Evolutionary conservation across 768 basidiomycete genomes (phyloP).

Genomic region (Lanmaoa rubissima): DNA sequence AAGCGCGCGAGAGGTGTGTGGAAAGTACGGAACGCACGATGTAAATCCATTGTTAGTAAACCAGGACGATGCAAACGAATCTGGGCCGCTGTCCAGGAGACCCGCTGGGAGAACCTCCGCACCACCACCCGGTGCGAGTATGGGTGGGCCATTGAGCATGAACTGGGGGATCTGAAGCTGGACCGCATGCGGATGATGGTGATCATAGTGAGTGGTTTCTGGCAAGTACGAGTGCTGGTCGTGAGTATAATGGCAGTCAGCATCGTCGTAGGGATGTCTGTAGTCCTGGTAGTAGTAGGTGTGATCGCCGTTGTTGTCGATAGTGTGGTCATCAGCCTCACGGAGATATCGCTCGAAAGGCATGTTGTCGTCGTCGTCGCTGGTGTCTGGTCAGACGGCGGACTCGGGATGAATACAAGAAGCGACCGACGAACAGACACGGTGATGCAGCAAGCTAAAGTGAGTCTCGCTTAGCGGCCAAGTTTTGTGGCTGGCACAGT

Average conservation of each 20-base stretch:
- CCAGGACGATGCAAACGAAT: constrained; percentile 44
- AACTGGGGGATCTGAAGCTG: constrained; percentile 67
- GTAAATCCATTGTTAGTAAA: constrained; percentile 46
- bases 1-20: constrained; percentile 3
- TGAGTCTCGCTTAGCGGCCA: not conserved
- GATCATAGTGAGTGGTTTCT: constrained; percentile 3
- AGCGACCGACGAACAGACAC: not conserved
- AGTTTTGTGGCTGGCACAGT: not conserved
- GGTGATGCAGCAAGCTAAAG: not conserved
- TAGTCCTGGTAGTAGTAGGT: constrained; percentile 14
- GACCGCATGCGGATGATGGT: constrained; percentile 26
- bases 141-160: constrained; percentile 55
- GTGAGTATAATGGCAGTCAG: constrained; percentile 8
- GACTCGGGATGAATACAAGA: not conserved
- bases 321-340: constrained; percentile 17
- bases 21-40: constrained; percentile 18
- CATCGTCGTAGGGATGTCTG: constrained; percentile 9
- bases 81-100: constrained; percentile 26
- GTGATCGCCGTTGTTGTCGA: constrained; percentile 2
- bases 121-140: constrained; percentile 68
- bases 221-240: not conserved
- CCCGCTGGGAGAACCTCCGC: constrained; percentile 66
- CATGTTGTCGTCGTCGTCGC: constrained; percentile 26
- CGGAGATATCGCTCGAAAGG: constrained; percentile 43
- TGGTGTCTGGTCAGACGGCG: not conserved